Evolutionary conservation across 352 stramenopile species (phyloP).

Genomic region (Blastocystis sp.): DNA sequence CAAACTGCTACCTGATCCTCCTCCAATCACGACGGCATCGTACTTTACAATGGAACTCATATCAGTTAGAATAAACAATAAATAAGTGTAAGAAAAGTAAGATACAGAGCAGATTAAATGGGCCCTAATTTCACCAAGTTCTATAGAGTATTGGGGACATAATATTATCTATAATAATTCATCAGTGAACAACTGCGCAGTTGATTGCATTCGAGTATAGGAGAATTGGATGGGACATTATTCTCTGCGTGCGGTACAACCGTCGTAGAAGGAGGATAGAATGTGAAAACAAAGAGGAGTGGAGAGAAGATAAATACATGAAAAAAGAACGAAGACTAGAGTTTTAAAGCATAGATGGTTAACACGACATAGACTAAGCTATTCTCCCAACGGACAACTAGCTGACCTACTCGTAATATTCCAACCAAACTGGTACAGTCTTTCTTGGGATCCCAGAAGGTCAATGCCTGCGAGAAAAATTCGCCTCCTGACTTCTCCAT

Average conservation of each 20-base stretch:
- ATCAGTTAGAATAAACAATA: too few species aligned
- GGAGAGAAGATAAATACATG: background rate
- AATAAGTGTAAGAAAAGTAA: too few species aligned
- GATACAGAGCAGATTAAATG: too few species aligned
- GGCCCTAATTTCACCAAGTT: too few species aligned
- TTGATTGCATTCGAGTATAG: too few species aligned
- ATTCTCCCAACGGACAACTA: background rate
- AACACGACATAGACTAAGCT: background rate
- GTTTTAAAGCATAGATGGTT: background rate
- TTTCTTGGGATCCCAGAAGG: background rate
- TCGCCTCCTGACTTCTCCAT: background rate
- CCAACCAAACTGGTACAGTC: background rate
- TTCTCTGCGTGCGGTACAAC: too few species aligned
- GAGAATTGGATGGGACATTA: too few species aligned
- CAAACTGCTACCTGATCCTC: background rate
- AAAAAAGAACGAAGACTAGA: background rate
- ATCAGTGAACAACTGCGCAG: too few species aligned
- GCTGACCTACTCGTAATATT: background rate
- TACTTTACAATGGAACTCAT: background rate
- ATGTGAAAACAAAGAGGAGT: background rate
- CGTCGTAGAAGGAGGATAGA: background rate
- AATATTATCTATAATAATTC: too few species aligned
- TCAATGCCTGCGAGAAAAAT: background rate
- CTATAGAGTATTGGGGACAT: too few species aligned
- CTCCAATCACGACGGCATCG: conserved; percentile 4